Evolutionary conservation across 768 basidiomycete genomes (phyloP).

Genomic region (Agaricus sinodeliciosus): DNA sequence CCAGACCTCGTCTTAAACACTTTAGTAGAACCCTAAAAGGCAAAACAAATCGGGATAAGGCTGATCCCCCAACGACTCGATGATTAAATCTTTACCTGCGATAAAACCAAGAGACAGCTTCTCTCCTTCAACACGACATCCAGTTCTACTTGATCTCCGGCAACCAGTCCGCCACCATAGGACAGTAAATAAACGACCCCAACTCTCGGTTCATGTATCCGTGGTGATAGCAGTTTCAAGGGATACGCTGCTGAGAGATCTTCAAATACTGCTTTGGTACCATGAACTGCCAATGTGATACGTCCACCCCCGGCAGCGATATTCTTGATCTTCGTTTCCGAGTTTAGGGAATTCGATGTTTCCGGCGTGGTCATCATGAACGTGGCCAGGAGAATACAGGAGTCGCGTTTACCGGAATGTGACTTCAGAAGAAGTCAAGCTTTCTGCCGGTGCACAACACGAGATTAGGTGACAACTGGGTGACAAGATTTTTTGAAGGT

Average conservation of each 20-base stretch:
- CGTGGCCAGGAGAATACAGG: no score
- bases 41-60: not conserved
- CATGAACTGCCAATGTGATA: slow-evolving; percentile 47
- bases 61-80: not conserved
- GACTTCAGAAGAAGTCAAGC: no score
- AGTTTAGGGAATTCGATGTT: no score
- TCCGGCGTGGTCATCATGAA: no score
- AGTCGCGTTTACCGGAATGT: no score
- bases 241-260: slow-evolving; percentile 80
- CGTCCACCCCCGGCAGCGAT: slow-evolving; percentile 47
- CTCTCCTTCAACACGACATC: slow-evolving; percentile 50
- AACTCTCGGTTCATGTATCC: slow-evolving; percentile 38
- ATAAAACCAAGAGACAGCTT: slow-evolving; percentile 65
- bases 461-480: no score
- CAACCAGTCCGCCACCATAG: slow-evolving; percentile 90
- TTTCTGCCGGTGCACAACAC: no score
- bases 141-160: slow-evolving; percentile 70
- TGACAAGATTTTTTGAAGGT: no score
- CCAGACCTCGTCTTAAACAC: slow-evolving; percentile 79
- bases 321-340: slow-evolving; percentile 1
- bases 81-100: slow-evolving; percentile 55
- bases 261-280: slow-evolving; percentile 55
- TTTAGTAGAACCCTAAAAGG: slow-evolving; percentile 79
- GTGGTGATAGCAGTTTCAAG: slow-evolving; percentile 80
- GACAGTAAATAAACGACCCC: slow-evolving; percentile 74